Conservation (phyloP, 495 filamentous ascomycete genomes). For the Xylaria bambusicola region DNA sequence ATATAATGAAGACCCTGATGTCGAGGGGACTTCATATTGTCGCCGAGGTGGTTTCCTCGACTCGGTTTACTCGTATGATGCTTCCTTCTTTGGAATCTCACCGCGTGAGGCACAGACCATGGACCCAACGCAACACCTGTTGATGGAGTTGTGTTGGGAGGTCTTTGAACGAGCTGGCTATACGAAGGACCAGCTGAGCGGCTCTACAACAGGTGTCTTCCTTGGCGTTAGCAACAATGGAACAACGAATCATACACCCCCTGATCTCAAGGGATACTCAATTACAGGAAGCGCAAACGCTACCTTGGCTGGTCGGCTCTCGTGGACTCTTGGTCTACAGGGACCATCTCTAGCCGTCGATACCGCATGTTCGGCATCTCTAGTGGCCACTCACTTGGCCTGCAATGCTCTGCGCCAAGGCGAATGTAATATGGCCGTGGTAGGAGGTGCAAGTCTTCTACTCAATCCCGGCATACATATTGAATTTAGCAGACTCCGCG, state of each 20-base stretch:
- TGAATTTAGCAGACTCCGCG: constrained; percentile 21
- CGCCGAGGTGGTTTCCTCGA: constrained; percentile 21
- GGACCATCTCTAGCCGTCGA: constrained; percentile 49
- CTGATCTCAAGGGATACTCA: constrained; percentile 24
- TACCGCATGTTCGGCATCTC: constrained; percentile 43
- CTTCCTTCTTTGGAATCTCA: constrained; percentile 43
- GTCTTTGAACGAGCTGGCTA: constrained; percentile 42
- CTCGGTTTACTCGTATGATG: constrained; percentile 32
- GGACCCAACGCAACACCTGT: constrained; percentile 40
- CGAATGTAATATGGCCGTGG: constrained; percentile 36
- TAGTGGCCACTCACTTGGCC: constrained; percentile 41
- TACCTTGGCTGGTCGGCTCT: constrained; percentile 47
- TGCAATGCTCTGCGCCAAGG: constrained; percentile 32
- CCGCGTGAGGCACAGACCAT: constrained; percentile 38
- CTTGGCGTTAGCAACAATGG: constrained; percentile 36
- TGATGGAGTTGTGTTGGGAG: constrained; percentile 40
- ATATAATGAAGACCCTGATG: constrained; percentile 18
- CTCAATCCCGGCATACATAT: constrained; percentile 29
- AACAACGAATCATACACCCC: not conserved
- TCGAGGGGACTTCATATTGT: constrained; percentile 25
- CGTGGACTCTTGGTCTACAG: constrained; percentile 46
- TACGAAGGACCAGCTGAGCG: constrained; percentile 31
- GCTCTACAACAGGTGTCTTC: constrained; percentile 40
- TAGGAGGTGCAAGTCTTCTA: constrained; percentile 39
- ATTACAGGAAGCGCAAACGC: constrained; percentile 19